phyloP scores from a whole-genome alignment of 805 yeast species.

The Pichia deserticola region DNA sequence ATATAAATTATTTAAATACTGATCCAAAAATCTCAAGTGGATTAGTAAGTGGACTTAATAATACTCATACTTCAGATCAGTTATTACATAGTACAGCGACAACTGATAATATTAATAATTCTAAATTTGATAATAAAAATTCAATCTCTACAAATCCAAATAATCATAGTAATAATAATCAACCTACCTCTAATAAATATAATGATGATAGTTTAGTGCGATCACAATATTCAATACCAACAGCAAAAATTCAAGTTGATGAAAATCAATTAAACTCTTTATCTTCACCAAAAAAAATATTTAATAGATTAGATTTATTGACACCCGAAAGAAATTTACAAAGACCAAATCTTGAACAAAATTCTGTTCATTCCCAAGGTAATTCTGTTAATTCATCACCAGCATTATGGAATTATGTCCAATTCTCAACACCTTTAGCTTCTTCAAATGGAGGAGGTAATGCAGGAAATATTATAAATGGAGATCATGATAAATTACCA shows the following conservation, averaged over 20 bases:
- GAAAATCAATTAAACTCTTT: neutral
- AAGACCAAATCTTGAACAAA: conserved; percentile 22
- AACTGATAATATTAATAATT: neutral
- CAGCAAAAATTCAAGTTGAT: neutral
- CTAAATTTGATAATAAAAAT: neutral
- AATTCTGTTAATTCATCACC: conserved; percentile 61
- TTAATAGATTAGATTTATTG: conserved; percentile 49
- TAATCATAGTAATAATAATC: neutral
- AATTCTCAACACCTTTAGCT: conserved; percentile 42
- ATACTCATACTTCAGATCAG: conserved; percentile 13
- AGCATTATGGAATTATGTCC: conserved; percentile 90
- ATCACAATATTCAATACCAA: conserved; percentile 1
- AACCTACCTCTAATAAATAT: neutral
- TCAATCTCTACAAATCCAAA: neutral
- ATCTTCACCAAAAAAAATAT: conserved; percentile 32
- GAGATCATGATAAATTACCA: conserved; percentile 5
- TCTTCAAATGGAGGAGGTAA: conserved; percentile 9
- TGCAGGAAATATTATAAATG: neutral
- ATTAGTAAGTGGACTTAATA: conserved; percentile 14
- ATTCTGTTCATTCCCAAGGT: conserved; percentile 29
- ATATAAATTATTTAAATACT: conserved; percentile 7
- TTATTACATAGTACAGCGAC: neutral
- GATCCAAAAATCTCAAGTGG: conserved; percentile 8
- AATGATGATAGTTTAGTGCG: conserved; percentile 1
- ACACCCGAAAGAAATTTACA: conserved; percentile 53